Evolutionary conservation across 345 rosid genomes (phyloP), one percentile per base, ranked within the genome.

Genomic region (Populus tremula): DNA sequence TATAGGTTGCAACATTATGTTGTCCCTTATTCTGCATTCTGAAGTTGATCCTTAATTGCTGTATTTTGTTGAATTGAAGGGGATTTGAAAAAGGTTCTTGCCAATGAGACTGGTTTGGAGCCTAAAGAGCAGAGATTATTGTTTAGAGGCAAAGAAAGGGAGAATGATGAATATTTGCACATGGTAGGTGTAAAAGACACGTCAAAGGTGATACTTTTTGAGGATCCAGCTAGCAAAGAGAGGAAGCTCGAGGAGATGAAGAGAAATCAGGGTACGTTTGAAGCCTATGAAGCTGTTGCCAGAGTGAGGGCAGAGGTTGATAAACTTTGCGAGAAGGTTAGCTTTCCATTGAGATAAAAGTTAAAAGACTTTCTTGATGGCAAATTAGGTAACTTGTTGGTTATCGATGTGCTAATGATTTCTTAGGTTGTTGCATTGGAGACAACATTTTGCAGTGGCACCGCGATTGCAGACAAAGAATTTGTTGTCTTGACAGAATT

Each of bases 201-300:
- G 86, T 84, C 87, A 54, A 88, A 88, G 82, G 84, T 88, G 41
- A 56, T 88, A 39, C 79, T 88, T 11, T 76, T 88, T 61, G 89
- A 88, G 72, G 89, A 88, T 68, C 90, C 90, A 21, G 90, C 89
- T n/a, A 81, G 84, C 82, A 88, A 82, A 78, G 90, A 84, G 85
- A 82, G 83, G 82, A 88, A 88, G 76, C 80, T 85, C 16, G 81
- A 79, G 80, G 87, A 84, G 79, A 82, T 86, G 84, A 79, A 75
- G 63, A 79, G 75, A 70, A 82, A 87, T 56, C 79, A 73, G 54
- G 74, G 72, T n/a, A 56, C 79, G 33, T 49, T 75, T 66, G 77
- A 77, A 76, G 84, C 86, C 54, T 78, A 70, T 36, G 87, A 84
- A 79, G 81, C 83, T 16, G 79, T 87, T 16, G 86, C 75, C 78